Base-by-base conservation (phyloP, 148 eudicot genomes). In the Vaccinium macrocarpon region DNA sequence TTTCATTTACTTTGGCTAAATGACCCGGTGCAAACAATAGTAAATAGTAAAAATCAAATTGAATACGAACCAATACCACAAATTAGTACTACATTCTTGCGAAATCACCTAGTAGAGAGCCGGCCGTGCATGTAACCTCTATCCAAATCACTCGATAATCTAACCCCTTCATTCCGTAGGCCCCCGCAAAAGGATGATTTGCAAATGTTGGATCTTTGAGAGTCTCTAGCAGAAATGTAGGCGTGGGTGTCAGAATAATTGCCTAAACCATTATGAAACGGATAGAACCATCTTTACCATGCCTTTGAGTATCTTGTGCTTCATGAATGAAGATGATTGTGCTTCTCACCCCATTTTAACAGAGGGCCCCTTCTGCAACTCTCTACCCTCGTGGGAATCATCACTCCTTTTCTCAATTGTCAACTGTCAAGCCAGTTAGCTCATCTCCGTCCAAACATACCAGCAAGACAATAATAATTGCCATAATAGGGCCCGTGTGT, bases 191-290 rank as follows among this genome's bases (percentile, higher is more conserved):
- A 12, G 16, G 25, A 27, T 66, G 6, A 27, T 66, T 64, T 64
- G 35, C 72, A 11, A 66, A 25, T 12, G 16, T 66, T 61, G 10
- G 15, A 14, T 29, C 4, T 66, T 9, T 10, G 23, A 10, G 25
- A 23, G 71, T 2, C 72, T 25, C 15, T 25, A 0, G 66, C 15
- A 66, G 72, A 66, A 66, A 66, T 66, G 72, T 12, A 27, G 72
- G 72, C 72, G 72, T 66, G 72, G 72, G 72, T 66, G 72, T 66
- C 72, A 66, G 72, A 66, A 66, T 66, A 66, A 66, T 66, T 66
- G 72, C 72, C 72, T 66, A 15, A 27, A 52, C 72, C 72, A 66
- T 25, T 66, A 66, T 23, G 72, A 27, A 66, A 66, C 6, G 70
- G 35, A 66, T 25, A 25, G 72, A 25, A 25, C 6, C 3, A 14